Evolutionary conservation across 768 basidiomycete species (phyloP).

Genomic region (Udeniomyces megalosporus): DNA sequence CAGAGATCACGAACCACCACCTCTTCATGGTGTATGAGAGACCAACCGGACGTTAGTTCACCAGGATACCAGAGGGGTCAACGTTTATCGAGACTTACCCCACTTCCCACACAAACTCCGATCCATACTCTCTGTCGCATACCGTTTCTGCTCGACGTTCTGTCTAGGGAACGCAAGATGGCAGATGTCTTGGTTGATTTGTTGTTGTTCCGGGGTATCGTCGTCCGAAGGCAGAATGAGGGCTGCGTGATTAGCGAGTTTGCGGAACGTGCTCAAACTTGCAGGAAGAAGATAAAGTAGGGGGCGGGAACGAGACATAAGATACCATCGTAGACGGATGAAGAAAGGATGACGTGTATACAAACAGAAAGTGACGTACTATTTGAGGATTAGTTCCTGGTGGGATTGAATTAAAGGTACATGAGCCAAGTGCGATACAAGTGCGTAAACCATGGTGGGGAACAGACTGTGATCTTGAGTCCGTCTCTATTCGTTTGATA

Average conservation of each 20-base stretch:
- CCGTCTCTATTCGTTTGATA: constrained; percentile 34
- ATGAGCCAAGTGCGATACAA: too few relatives aligned
- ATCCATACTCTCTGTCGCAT: neutral
- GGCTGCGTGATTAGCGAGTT: constrained; percentile 4
- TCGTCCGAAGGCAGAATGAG: constrained; percentile 7
- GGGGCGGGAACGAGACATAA: neutral
- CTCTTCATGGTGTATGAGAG: too few relatives aligned
- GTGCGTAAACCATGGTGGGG: too few relatives aligned
- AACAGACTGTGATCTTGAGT: too few relatives aligned
- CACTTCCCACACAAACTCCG: neutral
- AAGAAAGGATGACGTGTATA: too few relatives aligned
- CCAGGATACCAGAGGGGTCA: neutral
- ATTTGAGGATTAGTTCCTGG: constrained; percentile 42
- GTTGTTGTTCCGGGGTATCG: neutral
- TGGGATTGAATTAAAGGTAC: too few relatives aligned
- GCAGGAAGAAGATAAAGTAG: neutral
- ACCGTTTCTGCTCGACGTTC: neutral
- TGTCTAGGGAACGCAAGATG: neutral
- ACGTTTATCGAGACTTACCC: neutral
- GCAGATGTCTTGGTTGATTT: neutral
- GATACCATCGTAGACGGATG: too few relatives aligned
- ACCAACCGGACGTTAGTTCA: neutral
- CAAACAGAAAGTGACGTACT: constrained; percentile 14
- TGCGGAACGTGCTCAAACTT: neutral
- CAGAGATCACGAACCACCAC: too few relatives aligned